Conservation (phyloP, 2,329 filamentous ascomycete genomes). For the Stachybotrys elegans region DNA sequence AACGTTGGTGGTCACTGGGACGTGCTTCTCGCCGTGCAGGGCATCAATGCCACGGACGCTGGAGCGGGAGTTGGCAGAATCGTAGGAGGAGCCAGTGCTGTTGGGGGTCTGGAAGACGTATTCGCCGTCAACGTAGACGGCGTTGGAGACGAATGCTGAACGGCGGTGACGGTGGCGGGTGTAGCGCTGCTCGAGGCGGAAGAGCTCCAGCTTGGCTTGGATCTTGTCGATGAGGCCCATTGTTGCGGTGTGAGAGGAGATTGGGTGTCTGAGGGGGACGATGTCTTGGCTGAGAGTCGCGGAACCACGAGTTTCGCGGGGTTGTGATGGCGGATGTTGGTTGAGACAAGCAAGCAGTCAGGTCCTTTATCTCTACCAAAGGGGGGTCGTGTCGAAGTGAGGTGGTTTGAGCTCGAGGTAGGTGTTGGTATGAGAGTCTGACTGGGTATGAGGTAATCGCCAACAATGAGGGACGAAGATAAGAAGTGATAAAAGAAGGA, state of each 20-base stretch:
- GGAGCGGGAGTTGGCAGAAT: constrained; percentile 27
- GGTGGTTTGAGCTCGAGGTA: too few relatives aligned
- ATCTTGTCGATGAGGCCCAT: constrained; percentile 55
- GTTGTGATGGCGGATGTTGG: too few relatives aligned
- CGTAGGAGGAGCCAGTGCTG: constrained; percentile 52
- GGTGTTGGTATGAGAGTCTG: too few relatives aligned
- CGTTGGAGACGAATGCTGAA: constrained; percentile 83
- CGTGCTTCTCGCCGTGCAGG: constrained; percentile 28
- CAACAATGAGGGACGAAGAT: too few relatives aligned
- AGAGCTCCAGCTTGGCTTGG: constrained; percentile 75
- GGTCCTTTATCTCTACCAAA: too few relatives aligned
- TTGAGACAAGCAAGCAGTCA: too few relatives aligned
- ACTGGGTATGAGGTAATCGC: too few relatives aligned
- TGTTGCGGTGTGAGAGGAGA: constrained; percentile 14
- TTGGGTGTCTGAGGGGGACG: constrained; percentile 2
- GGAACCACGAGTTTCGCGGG: constrained; percentile 8
- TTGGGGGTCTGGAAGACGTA: constrained; percentile 73
- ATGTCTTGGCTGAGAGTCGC: not conserved
- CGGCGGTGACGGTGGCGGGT: constrained; percentile 81
- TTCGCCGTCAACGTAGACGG: constrained; percentile 91
- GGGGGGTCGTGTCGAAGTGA: too few relatives aligned
- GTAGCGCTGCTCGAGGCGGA: constrained; percentile 93
- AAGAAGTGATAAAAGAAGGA: too few relatives aligned
- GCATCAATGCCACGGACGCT: constrained; percentile 30
- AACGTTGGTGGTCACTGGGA: constrained; percentile 13